Percentiles rank a stretch among this genome's conserved stretches.
These are phyloP conservation scores for Fusarium metavorans DNA, from an alignment of 2,329 filamentous ascomycete genomes.

Conservation along the genomic window DNA sequence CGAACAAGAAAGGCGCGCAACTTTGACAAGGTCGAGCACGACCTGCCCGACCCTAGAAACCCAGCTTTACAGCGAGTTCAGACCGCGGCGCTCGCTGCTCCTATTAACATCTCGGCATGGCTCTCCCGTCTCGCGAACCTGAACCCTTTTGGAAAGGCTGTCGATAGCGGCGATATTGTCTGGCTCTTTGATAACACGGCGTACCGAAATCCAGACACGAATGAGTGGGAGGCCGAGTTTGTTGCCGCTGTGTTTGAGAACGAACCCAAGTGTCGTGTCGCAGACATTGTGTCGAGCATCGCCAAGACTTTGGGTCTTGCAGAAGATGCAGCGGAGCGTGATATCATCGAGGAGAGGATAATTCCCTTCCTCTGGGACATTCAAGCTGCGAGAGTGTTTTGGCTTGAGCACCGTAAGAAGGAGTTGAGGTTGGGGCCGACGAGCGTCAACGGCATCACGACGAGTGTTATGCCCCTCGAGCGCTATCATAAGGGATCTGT, in stretches of 20 bases:
- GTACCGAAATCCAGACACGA: slow-evolving; percentile 65
- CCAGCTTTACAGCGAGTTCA: slow-evolving; percentile 47
- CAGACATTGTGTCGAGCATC: slow-evolving; percentile 77
- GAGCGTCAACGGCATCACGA: slow-evolving; percentile 78
- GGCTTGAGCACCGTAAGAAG: slow-evolving; percentile 67
- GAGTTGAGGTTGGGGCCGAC: slow-evolving; percentile 74
- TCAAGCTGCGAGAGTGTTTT: slow-evolving; percentile 75
- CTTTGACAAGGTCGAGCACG: slow-evolving; percentile 64
- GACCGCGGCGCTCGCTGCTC: slow-evolving; percentile 48
- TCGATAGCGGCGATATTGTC: slow-evolving; percentile 76
- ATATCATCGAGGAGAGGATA: slow-evolving; percentile 75
- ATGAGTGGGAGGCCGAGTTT: slow-evolving; percentile 83
- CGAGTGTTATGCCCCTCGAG: slow-evolving; percentile 68
- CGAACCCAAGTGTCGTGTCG: slow-evolving; percentile 74
- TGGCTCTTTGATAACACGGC: slow-evolving; percentile 95
- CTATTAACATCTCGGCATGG: slow-evolving; percentile 40
- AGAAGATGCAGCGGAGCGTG: slow-evolving; percentile 67
- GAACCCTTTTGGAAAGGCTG: slow-evolving; percentile 70
- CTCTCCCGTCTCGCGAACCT: slow-evolving; percentile 63
- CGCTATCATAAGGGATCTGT: slow-evolving; percentile 58
- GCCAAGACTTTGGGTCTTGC: slow-evolving; percentile 76
- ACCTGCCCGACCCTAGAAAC: slow-evolving; percentile 54
- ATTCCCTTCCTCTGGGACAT: slow-evolving; percentile 84
- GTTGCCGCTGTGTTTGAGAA: slow-evolving; percentile 85
- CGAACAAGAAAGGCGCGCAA: slow-evolving; percentile 61